Percentiles rank a stretch among this genome's conserved stretches.
These are phyloP conservation scores for Jaltomata sinuosa DNA, from an alignment of 257 asterid genomes.

Conservation along the genomic window DNA sequence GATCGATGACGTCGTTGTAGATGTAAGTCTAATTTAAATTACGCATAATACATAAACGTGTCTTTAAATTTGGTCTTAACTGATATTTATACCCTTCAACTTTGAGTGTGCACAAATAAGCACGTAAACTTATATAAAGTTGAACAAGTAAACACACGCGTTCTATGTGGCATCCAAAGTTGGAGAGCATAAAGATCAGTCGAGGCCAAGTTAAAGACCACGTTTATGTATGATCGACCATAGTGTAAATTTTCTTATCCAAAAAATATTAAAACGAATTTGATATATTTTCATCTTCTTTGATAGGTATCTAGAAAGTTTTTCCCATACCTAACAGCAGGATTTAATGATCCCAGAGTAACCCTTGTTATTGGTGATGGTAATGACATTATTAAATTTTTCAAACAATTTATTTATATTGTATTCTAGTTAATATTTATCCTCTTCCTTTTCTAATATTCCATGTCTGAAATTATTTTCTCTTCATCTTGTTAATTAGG, in stretches of 20 bases:
- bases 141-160: no score
- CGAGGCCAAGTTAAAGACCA: no score
- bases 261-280: neutral
- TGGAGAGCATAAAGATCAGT: no score
- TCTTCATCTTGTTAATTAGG: neutral
- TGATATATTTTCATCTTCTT: neutral
- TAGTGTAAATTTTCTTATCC: neutral
- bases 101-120: no score
- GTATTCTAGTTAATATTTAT: no score
- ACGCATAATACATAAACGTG: no score
- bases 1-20: conserved; percentile 8
- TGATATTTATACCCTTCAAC: no score
- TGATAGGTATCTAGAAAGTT: conserved; percentile 4
- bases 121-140: no score
- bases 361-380: conserved; percentile 11
- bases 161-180: no score
- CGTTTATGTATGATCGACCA: neutral
- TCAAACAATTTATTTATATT: no score
- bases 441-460: no score
- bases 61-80: no score
- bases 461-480: neutral
- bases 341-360: conserved; percentile 11
- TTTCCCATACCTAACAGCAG: conserved; percentile 5
- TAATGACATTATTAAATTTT: neutral
- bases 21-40: neutral